phyloP scores from a whole-genome alignment of 1,139 yeast species.

The Blastobotrys aristatus region DNA sequence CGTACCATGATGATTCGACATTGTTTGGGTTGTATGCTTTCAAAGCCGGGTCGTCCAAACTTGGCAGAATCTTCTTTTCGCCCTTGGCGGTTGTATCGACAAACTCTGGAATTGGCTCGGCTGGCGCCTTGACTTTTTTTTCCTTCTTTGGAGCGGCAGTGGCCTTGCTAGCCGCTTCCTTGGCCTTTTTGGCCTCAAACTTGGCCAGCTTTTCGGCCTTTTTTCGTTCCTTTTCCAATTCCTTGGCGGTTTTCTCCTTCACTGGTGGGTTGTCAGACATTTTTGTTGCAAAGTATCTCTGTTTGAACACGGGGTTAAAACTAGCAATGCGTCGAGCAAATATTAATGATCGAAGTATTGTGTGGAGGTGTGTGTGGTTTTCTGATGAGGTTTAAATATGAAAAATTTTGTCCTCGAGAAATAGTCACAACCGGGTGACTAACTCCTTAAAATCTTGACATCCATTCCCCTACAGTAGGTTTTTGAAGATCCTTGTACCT shows the following conservation, averaged over 20 bases:
- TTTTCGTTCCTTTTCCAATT: conserved; percentile 83
- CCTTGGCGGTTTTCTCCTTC: conserved; percentile 40
- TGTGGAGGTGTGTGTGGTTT: neutral
- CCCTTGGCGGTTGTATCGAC: conserved; percentile 81
- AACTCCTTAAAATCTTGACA: too few relatives aligned
- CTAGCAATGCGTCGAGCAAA: neutral
- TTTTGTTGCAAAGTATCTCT: neutral
- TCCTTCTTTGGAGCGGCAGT: conserved; percentile 44
- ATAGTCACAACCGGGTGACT: neutral
- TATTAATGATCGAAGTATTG: neutral
- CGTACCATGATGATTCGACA: conserved; percentile 97
- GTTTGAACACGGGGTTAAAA: neutral
- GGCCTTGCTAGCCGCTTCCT: conserved; percentile 49
- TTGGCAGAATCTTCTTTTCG: conserved; percentile 79
- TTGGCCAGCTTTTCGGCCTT: conserved; percentile 96
- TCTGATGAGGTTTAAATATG: neutral
- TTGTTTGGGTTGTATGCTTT: conserved; percentile 90
- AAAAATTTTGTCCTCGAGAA: too few relatives aligned
- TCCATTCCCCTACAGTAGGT: too few relatives aligned
- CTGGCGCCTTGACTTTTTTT: conserved; percentile 69
- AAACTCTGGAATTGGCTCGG: conserved; percentile 74
- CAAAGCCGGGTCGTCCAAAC: conserved; percentile 86
- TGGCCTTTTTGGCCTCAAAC: conserved; percentile 88
- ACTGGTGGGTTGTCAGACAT: conserved; percentile 25
- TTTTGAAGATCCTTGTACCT: too few relatives aligned